Evolutionary conservation across 2,329 filamentous ascomycete species (phyloP), one percentile per base, ranked within the genome.

Genomic region (Ascocoryne sarcoides): DNA sequence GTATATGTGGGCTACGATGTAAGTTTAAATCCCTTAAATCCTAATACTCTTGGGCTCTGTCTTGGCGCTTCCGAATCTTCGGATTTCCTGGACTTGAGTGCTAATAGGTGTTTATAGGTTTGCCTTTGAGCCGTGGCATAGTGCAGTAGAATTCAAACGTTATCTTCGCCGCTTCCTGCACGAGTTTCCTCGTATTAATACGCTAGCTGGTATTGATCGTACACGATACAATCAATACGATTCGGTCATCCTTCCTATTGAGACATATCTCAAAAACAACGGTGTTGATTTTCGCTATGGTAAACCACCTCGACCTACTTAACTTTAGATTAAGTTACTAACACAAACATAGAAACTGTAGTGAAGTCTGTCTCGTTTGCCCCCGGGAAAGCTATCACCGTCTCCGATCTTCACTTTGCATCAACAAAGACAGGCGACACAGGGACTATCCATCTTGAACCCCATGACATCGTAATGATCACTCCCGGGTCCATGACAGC

Each of bases 401-500:
- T 40, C 32, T 32, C 19, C 4, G 45, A 45, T 26, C 44, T 47
- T 28, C 45, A 48, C 20, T 43, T 33, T 23, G 29, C 31, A 4
- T 46, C 38, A 10, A 20, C 28, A 9, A 43, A 40, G 28, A 15
- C 23, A 15, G 39, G 29, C 4, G 33, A 20, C 14, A 45, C 40
- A 28, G 41, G 39, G 4, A 5, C 48, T 12, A 45, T 52, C 23
- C 48, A 50, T 32, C 40, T 48, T 16, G 40, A 51, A 15, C 39
- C 42, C 16, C 33, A 61, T 18, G 65, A 67, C 39, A 54, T 66
- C n/a, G 57, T 63, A 12, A 54, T 68, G 26, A 54, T 63, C 29
- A 64, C 61, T 0, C 52, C 65, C 5, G 64, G 64, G 7, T 65
- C 61, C 12, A 53, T 63, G 51, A 62, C 58, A 12, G 61, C 62